A percentile compares a stretch with the other conserved stretches of the same genome.
Conservation (phyloP, 1,284 basidiomycete genomes). For the Trichosporon sp. region DNA sequence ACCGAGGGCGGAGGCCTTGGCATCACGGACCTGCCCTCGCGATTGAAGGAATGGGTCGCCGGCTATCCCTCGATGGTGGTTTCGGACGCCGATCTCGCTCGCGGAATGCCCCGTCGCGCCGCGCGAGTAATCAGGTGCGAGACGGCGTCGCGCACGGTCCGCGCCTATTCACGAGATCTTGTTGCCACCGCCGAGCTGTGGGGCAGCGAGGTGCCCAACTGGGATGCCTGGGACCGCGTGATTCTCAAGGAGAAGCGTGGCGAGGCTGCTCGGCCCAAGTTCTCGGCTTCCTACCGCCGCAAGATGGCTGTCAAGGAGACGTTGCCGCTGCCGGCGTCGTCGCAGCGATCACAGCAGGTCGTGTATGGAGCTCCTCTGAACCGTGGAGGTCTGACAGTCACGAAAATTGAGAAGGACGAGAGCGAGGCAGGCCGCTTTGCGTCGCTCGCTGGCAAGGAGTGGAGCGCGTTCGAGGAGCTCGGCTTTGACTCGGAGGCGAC, state of each 20-base stretch:
- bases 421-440: constrained; percentile 63
- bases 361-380: constrained; percentile 12
- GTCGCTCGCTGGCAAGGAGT: constrained; percentile 73
- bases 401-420: constrained; percentile 22
- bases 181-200: constrained; percentile 66
- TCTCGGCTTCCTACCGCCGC: constrained; percentile 30
- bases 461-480: constrained; percentile 77
- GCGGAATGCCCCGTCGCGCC: constrained; percentile 59
- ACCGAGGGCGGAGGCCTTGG: constrained; percentile 52
- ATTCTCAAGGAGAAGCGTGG: constrained; percentile 24
- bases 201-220: constrained; percentile 50
- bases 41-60: constrained; percentile 77
- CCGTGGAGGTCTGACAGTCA: not conserved
- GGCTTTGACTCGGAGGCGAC: constrained; percentile 58
- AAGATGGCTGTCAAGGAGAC: constrained; percentile 36
- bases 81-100: constrained; percentile 40
- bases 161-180: constrained; percentile 74
- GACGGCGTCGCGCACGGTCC: constrained; percentile 66
- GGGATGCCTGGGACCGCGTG: constrained; percentile 40
- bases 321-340: constrained; percentile 22
- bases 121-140: constrained; percentile 66
- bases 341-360: not conserved
- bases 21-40: constrained; percentile 61
- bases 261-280: constrained; percentile 33
- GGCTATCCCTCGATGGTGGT: constrained; percentile 70